A percentile compares a stretch with the other conserved stretches of the same genome.
Evolutionary conservation across 2,329 filamentous ascomycete species (phyloP).

Genomic region (Cercospora sojina): DNA sequence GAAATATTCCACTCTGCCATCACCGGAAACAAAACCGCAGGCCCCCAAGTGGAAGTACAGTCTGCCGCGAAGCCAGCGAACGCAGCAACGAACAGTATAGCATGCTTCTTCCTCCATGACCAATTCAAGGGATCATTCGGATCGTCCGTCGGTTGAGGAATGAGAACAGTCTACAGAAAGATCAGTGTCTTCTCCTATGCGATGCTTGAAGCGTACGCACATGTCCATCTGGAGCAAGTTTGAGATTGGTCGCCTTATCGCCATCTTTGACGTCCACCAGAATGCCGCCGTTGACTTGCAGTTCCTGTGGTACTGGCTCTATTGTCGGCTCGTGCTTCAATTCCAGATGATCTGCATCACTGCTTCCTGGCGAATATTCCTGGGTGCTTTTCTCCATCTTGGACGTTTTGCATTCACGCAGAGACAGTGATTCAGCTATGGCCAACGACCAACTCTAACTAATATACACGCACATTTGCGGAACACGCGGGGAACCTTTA

Average conservation of each 20-base stretch:
- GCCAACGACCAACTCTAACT: background rate
- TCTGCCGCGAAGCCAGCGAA: constrained; percentile 1
- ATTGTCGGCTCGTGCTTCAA: background rate
- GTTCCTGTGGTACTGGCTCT: background rate
- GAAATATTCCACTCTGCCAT: background rate
- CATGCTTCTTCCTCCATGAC: constrained; percentile 2
- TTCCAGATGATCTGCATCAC: background rate
- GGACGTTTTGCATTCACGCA: background rate
- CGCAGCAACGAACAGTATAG: background rate
- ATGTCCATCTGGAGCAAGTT: background rate
- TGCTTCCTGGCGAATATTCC: background rate
- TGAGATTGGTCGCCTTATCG: background rate
- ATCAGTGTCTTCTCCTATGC: background rate
- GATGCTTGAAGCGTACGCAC: background rate
- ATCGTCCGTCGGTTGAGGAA: background rate
- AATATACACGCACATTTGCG: background rate
- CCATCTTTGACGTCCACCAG: background rate
- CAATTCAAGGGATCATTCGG: constrained; percentile 7
- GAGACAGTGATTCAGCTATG: background rate
- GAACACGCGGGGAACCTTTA: background rate
- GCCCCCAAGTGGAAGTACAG: background rate
- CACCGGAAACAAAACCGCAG: background rate
- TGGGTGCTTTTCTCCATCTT: background rate
- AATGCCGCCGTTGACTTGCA: background rate
- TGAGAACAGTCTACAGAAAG: background rate